These are phyloP conservation scores for Solanum chiquidenum DNA, from an alignment of 257 asterid genomes.

Conservation along the genomic window DNA sequence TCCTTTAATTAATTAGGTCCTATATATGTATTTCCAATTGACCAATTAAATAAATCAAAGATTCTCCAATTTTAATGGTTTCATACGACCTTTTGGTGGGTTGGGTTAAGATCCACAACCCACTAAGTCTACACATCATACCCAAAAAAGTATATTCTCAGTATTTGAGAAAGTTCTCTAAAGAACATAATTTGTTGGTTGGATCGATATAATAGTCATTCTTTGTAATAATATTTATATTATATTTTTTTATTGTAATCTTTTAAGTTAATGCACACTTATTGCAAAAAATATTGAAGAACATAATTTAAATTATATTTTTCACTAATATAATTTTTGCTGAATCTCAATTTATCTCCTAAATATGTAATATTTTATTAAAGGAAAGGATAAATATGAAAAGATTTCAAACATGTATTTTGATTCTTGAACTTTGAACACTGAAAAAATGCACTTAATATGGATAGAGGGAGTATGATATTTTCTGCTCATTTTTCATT, in stretches of 20 bases:
- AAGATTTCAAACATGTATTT: background rate
- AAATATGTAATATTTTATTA: no score
- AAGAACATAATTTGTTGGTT: background rate
- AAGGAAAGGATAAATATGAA: no score
- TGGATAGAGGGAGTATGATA: background rate
- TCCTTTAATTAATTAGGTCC: background rate
- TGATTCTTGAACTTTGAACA: no score
- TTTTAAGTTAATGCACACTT: background rate
- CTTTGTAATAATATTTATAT: no score
- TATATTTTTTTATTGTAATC: no score
- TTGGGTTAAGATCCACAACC: background rate
- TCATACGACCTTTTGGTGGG: background rate
- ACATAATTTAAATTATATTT: no score
- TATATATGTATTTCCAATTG: background rate
- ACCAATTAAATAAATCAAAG: background rate
- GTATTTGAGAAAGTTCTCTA: background rate
- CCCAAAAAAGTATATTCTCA: background rate
- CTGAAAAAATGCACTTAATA: no score
- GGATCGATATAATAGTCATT: no score
- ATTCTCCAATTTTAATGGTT: background rate
- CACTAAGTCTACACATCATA: background rate
- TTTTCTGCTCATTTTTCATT: no score
- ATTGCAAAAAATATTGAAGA: no score
- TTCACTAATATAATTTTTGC: no score
- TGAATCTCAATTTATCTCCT: background rate